Evolutionary conservation across 2,329 filamentous ascomycete species (phyloP), one percentile per base, ranked within the genome.

Genomic region (Fusarium coicis): DNA sequence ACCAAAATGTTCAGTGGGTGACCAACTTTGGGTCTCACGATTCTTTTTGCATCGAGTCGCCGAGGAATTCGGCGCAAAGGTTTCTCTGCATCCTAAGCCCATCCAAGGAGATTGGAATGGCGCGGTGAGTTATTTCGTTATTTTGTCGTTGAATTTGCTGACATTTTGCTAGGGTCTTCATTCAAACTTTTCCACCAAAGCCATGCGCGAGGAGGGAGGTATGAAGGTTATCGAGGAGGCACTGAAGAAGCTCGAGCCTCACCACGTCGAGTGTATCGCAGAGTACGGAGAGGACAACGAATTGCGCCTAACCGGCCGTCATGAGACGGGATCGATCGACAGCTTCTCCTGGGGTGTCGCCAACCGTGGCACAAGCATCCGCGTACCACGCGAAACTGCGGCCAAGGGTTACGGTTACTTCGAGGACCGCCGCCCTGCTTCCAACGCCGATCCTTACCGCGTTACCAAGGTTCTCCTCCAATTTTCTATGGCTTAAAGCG

Each of bases 231-330:
- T 99, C 76, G 95, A 98, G 84, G 89, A 89, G 57, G 91, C 91
- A 61, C 92, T 95, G 86, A 93, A 94, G 90, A 95, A 94, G 86
- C 91, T 95, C 23, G 93, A 93, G 84, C 88, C 87, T 73, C 92
- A 93, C 79, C 93, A 95, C 85, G 84, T 85, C 76, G 93, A 95
- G 88, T 95, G 93, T 90, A 97, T 97, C 85, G 92, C 92, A 77
- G 95, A 97, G 77, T 97, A 97, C 83, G 95, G 96, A 80, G 94
- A 97, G 88, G 96, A 95, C 83, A 99, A 99, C 87, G 94, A 96
- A 78, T 90, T 93, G 78, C 95, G 96, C 81, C 93, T 98, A 79
- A 98, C 96, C 59, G 96, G 96, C 78, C 89, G 90, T 76, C 94
- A 98, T 86, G 96, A 99, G 91, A 99, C 96, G 16, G 95, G 95